phyloP scores from a whole-genome alignment of 2,329 filamentous ascomycete species.

The Bipolaris gigantea region DNA sequence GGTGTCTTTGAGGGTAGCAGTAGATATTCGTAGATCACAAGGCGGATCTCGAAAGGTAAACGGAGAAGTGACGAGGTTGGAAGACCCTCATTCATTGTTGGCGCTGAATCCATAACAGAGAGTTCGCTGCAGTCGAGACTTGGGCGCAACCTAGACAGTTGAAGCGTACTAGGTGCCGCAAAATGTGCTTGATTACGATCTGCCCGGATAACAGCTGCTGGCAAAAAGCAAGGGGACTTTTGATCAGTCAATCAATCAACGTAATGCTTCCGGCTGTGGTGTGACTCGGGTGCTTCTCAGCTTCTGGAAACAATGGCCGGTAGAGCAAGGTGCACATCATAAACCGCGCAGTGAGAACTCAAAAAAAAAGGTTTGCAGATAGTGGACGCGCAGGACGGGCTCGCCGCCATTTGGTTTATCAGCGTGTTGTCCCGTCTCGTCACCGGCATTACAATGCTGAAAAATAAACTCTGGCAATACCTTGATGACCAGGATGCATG shows the following conservation, averaged over 20 bases:
- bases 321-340: neutral
- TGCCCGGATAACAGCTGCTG: neutral
- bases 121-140: neutral
- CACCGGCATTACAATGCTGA: constrained; percentile 5
- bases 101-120: constrained; percentile 8
- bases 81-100: neutral
- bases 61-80: constrained; percentile 45
- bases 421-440: constrained; percentile 10
- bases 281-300: constrained; percentile 1
- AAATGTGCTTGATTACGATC: neutral
- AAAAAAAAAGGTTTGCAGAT: neutral
- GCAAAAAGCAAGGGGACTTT: neutral
- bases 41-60: constrained; percentile 51
- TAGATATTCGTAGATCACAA: constrained; percentile 52
- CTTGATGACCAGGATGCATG: constrained; percentile 24
- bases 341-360: neutral
- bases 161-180: neutral
- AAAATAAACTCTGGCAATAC: constrained; percentile 21
- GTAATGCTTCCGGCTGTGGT: neutral
- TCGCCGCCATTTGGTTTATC: constrained; percentile 12
- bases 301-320: neutral
- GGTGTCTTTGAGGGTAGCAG: constrained; percentile 45
- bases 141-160: neutral
- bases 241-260: neutral
- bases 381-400: neutral